These are phyloP conservation scores for Saturnispora besseyi DNA, from an alignment of 805 yeast species.

Conservation along the genomic window DNA sequence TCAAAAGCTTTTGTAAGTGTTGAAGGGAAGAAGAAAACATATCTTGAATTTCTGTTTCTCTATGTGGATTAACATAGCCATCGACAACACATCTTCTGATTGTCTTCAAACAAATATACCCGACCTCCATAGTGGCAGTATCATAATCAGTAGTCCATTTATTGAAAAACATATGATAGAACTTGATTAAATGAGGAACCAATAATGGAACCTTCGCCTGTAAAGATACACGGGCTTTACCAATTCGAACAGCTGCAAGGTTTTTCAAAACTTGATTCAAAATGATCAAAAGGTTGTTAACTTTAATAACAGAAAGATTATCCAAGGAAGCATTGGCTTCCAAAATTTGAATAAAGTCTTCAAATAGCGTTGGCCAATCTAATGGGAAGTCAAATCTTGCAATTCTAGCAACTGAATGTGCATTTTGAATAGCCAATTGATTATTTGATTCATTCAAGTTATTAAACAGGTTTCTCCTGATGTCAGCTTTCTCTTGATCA, in stretches of 20 bases:
- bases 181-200: constrained; percentile 47
- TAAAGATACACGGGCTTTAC: constrained; percentile 70
- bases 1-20: constrained; percentile 51
- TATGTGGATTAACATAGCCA: constrained; percentile 65
- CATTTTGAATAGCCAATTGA: constrained; percentile 73
- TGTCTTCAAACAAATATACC: constrained; percentile 69
- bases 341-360: constrained; percentile 42
- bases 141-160: constrained; percentile 48
- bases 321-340: constrained; percentile 32
- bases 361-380: constrained; percentile 80
- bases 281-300: constrained; percentile 56
- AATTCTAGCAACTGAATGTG: constrained; percentile 71
- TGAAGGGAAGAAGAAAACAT: constrained; percentile 48
- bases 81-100: constrained; percentile 65
- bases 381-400: constrained; percentile 78
- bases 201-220: constrained; percentile 61
- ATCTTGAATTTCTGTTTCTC: constrained; percentile 46
- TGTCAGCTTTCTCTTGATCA: constrained; percentile 61
- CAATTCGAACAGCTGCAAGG: constrained; percentile 69
- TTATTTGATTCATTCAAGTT: constrained; percentile 60
- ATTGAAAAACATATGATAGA: constrained; percentile 52
- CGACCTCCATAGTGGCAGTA: constrained; percentile 56
- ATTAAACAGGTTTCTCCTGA: constrained; percentile 46
- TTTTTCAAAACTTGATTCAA: constrained; percentile 72
- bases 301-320: constrained; percentile 35